Evolutionary conservation across 2,329 filamentous ascomycete species (phyloP).

Genomic region (Trichophyton schoenleinii): DNA sequence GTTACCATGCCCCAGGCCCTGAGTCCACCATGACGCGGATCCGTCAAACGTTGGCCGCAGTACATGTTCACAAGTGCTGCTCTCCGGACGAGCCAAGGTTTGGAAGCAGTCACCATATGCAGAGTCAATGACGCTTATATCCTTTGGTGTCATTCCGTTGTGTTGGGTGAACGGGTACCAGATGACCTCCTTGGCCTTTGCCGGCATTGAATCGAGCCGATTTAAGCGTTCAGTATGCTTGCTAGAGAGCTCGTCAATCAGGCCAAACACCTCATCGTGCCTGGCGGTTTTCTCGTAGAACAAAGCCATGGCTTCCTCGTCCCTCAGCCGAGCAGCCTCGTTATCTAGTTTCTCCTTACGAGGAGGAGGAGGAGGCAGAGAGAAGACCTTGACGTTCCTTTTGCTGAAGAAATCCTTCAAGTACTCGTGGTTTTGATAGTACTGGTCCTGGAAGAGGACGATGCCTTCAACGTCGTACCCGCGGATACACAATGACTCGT

Average conservation of each 20-base stretch:
- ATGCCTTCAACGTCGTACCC: constrained; percentile 65
- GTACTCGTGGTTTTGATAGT: constrained; percentile 57
- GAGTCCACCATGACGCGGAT: constrained; percentile 85
- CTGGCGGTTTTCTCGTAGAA: constrained; percentile 49
- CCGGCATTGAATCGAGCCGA: constrained; percentile 49
- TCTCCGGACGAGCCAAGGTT: constrained; percentile 32
- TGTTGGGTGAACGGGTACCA: constrained; percentile 89
- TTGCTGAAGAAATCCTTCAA: constrained; percentile 54
- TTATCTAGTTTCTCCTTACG: constrained; percentile 21
- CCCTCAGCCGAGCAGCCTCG: constrained; percentile 30
- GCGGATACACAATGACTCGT: constrained; percentile 62
- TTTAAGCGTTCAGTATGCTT: constrained; percentile 46
- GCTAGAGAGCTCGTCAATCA: constrained; percentile 41
- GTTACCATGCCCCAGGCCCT: constrained; percentile 71
- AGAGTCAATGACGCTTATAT: constrained; percentile 66
- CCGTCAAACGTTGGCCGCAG: constrained; percentile 63
- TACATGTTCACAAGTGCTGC: constrained; percentile 17
- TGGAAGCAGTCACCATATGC: constrained; percentile 71
- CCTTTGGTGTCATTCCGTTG: constrained; percentile 45
- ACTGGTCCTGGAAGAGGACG: constrained; percentile 53
- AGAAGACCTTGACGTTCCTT: constrained; percentile 44
- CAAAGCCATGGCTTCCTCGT: constrained; percentile 44
- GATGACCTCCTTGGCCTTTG: constrained; percentile 50
- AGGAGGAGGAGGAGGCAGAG: constrained; percentile 48
- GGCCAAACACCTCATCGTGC: constrained; percentile 27